Evolutionary conservation across 192 early-diverging fungal species (phyloP).

Genomic region (Coemansia sp.): DNA sequence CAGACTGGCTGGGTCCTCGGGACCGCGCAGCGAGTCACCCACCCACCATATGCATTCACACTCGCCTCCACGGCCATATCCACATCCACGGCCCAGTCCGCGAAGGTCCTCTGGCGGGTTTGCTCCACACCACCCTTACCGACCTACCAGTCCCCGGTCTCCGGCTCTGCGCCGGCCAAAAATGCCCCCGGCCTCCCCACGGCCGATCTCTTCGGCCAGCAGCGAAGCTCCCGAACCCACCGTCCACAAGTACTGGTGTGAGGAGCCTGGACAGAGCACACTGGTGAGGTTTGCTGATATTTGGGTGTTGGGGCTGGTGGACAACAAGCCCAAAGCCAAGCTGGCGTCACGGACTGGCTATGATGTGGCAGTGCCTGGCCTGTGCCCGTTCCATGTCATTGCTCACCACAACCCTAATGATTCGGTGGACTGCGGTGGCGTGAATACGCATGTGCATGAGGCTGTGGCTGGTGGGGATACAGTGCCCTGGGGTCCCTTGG

Average conservation of each 20-base stretch:
- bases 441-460: constrained; percentile 19
- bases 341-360: background rate
- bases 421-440: constrained; percentile 7
- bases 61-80: too few species aligned
- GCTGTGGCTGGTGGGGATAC: background rate
- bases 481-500: background rate
- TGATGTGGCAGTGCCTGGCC: constrained; percentile 8
- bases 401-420: background rate
- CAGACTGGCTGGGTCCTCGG: too few species aligned
- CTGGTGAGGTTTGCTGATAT: constrained; percentile 3
- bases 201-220: too few species aligned
- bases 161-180: too few species aligned
- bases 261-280: constrained; percentile 2
- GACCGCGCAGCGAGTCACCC: too few species aligned
- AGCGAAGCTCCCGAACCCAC: too few species aligned
- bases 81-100: too few species aligned
- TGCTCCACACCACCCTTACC: too few species aligned
- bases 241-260: constrained; percentile 25
- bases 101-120: too few species aligned
- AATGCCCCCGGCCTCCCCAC: too few species aligned
- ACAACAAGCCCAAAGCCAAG: background rate
- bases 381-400: constrained; percentile 35
- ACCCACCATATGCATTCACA: too few species aligned
- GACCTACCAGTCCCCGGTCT: too few species aligned
- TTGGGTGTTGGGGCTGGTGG: constrained; percentile 6